These are phyloP conservation scores for Crassisporium funariophilum DNA, from an alignment of 768 basidiomycete species.

Conservation along the genomic window DNA sequence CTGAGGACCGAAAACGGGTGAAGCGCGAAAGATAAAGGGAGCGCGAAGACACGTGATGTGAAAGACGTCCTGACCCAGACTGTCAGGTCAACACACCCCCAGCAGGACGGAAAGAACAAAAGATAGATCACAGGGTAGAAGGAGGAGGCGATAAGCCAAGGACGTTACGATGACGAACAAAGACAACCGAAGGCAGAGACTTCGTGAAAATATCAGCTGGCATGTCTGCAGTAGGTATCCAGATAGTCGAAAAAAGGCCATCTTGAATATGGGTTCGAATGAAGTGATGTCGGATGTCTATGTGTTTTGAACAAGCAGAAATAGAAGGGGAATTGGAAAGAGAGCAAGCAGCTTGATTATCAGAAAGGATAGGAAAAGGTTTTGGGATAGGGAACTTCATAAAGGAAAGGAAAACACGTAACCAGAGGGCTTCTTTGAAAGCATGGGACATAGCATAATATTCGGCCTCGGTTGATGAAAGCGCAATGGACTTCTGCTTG, in stretches of 20 bases:
- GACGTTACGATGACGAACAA: neutral
- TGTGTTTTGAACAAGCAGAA: neutral
- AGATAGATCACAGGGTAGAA: neutral
- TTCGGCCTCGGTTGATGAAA: conserved; percentile 39
- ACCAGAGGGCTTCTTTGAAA: conserved; percentile 26
- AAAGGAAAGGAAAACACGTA: conserved; percentile 22
- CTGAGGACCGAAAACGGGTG: too few relatives aligned
- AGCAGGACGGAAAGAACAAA: conserved; percentile 4
- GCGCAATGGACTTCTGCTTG: conserved; percentile 34
- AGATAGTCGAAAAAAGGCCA: conserved; percentile 7
- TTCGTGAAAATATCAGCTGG: conserved; percentile 44
- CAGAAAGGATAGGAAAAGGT: neutral
- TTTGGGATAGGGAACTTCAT: neutral
- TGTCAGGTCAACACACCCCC: conserved; percentile 7
- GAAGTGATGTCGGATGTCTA: neutral
- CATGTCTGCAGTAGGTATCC: conserved; percentile 34
- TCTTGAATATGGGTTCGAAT: neutral
- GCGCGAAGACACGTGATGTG: too few relatives aligned
- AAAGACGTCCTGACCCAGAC: too few relatives aligned
- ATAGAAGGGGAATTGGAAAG: neutral
- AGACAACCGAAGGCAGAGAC: conserved; percentile 14
- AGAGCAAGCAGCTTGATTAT: neutral
- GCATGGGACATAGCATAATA: conserved; percentile 37
- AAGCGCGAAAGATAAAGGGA: too few relatives aligned
- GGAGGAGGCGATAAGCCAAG: neutral